Percentiles rank a stretch among this genome's conserved stretches.
phyloP scores from a whole-genome alignment of 441 rosid genomes.

The Gossypium schwendimanii region DNA sequence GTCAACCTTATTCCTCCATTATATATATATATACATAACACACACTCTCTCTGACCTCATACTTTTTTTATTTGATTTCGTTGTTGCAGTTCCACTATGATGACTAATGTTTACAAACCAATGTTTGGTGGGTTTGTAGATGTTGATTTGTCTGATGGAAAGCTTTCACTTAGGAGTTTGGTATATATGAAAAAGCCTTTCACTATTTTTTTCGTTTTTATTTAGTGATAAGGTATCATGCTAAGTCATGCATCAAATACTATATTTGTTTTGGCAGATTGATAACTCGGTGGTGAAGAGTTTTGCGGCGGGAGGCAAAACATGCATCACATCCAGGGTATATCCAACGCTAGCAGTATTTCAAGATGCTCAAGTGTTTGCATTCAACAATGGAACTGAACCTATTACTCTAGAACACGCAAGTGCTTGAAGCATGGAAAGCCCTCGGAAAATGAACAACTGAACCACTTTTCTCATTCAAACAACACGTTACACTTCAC shows the following conservation, averaged over 20 bases:
- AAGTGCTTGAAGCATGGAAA: slow-evolving; percentile 61
- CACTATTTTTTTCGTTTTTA: background rate
- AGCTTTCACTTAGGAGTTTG: slow-evolving; percentile 61
- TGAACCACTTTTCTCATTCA: background rate
- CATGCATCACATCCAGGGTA: slow-evolving; percentile 59
- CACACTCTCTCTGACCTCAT: background rate
- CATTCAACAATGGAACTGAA: slow-evolving; percentile 65
- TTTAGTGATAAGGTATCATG: too few relatives aligned
- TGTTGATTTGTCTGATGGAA: slow-evolving; percentile 45
- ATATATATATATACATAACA: background rate
- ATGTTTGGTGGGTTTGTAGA: slow-evolving; percentile 66
- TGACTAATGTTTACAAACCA: slow-evolving; percentile 49
- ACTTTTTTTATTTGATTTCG: background rate
- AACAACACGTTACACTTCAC: background rate
- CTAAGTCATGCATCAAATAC: too few relatives aligned
- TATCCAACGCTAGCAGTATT: slow-evolving; percentile 51
- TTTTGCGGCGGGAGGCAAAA: slow-evolving; percentile 61
- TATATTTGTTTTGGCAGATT: slow-evolving; percentile 29
- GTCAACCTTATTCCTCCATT: background rate
- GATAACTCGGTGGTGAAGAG: slow-evolving; percentile 75
- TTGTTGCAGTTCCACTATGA: slow-evolving; percentile 44
- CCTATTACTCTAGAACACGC: slow-evolving; percentile 44
- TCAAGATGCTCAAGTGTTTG: slow-evolving; percentile 41
- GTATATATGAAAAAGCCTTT: slow-evolving; percentile 14
- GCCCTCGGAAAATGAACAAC: slow-evolving; percentile 36